These are phyloP conservation scores for Coemansia pectinata DNA, from an alignment of 192 early-diverging fungal genomes.

Conservation along the genomic window DNA sequence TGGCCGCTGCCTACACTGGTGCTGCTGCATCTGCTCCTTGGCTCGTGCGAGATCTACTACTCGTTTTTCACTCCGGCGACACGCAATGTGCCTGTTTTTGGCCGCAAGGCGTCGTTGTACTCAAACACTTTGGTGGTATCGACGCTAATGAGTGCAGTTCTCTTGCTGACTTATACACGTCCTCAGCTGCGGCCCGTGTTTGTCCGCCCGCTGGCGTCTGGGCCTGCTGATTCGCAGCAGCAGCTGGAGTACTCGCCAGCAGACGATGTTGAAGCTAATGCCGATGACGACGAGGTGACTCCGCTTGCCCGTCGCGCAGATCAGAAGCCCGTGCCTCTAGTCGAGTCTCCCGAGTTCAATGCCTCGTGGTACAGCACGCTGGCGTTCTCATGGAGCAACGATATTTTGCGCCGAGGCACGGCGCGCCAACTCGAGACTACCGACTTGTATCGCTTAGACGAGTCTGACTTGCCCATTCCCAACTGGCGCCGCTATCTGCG, in stretches of 20 bases:
- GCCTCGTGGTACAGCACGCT: constrained; percentile 26
- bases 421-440: constrained; percentile 57
- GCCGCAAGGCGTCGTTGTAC: constrained; percentile 15
- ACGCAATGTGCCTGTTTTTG: constrained; percentile 13
- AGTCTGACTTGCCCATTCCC: constrained; percentile 51
- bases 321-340: constrained; percentile 12
- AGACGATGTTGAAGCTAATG: not conserved
- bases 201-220: not conserved
- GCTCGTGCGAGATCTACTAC: constrained; percentile 23
- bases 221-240: not conserved
- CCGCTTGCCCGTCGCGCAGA: constrained; percentile 30
- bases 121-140: constrained; percentile 15
- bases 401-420: constrained; percentile 59
- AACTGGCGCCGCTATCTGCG: constrained; percentile 38
- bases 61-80: constrained; percentile 29
- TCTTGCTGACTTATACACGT: not conserved
- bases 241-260: not conserved
- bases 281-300: constrained; percentile 5
- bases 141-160: not conserved
- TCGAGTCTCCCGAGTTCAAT: constrained; percentile 34
- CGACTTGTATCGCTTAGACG: constrained; percentile 62
- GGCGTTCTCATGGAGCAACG: constrained; percentile 63
- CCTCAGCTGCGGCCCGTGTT: constrained; percentile 37
- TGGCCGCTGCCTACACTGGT: constrained; percentile 17
- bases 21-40: constrained; percentile 2